These are phyloP conservation scores for Lactarius deliciosus DNA, from an alignment of 768 basidiomycete genomes.

Conservation along the genomic window DNA sequence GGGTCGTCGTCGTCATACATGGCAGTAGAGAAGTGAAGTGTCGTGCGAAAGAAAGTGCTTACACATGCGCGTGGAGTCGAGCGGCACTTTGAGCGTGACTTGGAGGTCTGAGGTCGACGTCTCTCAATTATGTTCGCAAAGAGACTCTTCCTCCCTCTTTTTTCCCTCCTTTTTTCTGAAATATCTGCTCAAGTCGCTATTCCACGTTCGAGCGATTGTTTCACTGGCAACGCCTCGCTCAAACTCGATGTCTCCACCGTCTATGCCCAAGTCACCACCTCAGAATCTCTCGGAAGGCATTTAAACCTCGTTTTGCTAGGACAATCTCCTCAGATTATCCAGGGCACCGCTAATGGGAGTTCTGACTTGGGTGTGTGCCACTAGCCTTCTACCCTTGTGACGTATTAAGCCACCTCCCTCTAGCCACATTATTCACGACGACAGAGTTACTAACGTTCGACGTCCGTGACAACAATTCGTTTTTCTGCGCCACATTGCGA, in stretches of 20 bases:
- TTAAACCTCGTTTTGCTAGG: conserved; percentile 79
- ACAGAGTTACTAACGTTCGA: conserved; percentile 77
- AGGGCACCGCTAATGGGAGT: conserved; percentile 58
- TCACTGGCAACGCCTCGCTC: conserved; percentile 48
- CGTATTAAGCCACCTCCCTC: conserved; percentile 24
- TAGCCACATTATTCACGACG: conserved; percentile 86
- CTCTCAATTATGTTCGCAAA: not conserved
- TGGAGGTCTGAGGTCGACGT: not conserved
- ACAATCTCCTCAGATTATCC: conserved; percentile 53
- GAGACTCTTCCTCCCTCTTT: conserved; percentile 11
- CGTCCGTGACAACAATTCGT: conserved; percentile 67
- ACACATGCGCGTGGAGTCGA: not conserved
- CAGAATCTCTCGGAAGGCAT: conserved; percentile 43
- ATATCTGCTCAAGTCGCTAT: conserved; percentile 24
- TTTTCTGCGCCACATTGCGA: conserved; percentile 75
- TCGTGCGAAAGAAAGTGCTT: not conserved
- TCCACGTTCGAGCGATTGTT: conserved; percentile 68
- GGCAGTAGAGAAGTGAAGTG: not conserved
- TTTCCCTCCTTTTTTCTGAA: conserved; percentile 28
- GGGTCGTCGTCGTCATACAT: not conserved
- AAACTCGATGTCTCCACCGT: conserved; percentile 68
- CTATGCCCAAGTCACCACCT: conserved; percentile 66
- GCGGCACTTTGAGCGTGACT: not conserved
- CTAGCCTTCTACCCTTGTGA: conserved; percentile 17
- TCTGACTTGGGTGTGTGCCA: conserved; percentile 60